Evolutionary conservation across 192 early-diverging fungal species (phyloP).

Genomic region (Backusella australiensis): DNA sequence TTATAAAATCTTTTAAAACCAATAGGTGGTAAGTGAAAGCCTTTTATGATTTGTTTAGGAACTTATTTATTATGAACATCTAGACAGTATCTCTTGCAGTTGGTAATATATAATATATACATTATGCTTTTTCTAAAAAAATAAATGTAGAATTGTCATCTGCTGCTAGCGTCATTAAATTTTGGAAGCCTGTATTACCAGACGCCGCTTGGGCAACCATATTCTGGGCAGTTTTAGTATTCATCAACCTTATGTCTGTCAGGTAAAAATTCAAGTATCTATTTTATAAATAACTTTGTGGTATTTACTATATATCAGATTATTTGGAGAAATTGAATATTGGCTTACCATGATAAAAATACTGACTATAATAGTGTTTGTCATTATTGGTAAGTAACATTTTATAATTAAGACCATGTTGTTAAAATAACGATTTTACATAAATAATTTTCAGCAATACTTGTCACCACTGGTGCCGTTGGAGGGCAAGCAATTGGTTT

Average conservation of each 20-base stretch:
- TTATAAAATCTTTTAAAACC: not conserved
- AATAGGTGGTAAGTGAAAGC: not conserved
- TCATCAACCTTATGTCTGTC: not conserved
- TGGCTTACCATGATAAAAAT: conserved; percentile 87
- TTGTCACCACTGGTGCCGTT: conserved; percentile 55
- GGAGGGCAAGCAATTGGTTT: conserved; percentile 36
- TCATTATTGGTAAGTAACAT: conserved; percentile 64
- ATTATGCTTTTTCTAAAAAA: not conserved
- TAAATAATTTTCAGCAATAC: conserved; percentile 50
- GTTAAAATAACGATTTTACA: not conserved
- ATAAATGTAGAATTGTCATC: not conserved
- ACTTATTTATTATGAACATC: not conserved
- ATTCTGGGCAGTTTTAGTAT: not conserved
- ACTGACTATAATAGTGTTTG: conserved; percentile 74
- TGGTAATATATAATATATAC: not conserved
- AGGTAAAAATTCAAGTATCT: not conserved
- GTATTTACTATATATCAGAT: conserved; percentile 17
- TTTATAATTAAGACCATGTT: not conserved
- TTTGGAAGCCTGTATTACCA: not conserved
- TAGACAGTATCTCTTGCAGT: not conserved
- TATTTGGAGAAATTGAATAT: conserved; percentile 83
- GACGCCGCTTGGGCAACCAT: not conserved
- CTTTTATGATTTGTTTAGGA: not conserved
- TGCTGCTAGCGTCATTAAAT: not conserved
- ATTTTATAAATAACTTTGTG: conserved; percentile 26